These are phyloP conservation scores for Agrostemma githago DNA, from an alignment of 148 eudicot species.

Conservation along the genomic window DNA sequence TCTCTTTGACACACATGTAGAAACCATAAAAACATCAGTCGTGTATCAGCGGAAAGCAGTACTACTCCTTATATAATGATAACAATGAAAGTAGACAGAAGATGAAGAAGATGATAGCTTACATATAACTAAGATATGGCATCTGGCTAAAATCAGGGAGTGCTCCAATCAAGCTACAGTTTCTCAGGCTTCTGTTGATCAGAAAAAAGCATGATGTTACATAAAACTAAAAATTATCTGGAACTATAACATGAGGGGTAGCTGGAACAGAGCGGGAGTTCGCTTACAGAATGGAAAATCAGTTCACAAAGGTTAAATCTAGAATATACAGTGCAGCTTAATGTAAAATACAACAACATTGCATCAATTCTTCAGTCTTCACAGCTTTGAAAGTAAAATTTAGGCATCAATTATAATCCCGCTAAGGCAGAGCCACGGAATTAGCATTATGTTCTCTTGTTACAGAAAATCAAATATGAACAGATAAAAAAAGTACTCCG, in stretches of 20 bases:
- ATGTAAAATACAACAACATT: neutral
- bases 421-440: neutral
- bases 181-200: conserved; percentile 76
- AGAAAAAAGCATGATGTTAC: conserved; percentile 6
- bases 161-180: conserved; percentile 71
- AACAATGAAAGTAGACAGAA: neutral
- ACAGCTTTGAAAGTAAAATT: neutral
- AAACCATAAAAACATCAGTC: conserved; percentile 6
- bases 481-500: neutral
- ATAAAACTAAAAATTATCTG: neutral
- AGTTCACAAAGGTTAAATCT: neutral
- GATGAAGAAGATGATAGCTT: conserved; percentile 28
- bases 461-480: neutral
- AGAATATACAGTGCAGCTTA: neutral
- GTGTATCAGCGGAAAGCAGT: conserved; percentile 5
- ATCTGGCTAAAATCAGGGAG: conserved; percentile 71
- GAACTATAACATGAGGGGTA: neutral
- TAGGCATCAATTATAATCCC: neutral
- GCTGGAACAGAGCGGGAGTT: no score
- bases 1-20: conserved; percentile 45
- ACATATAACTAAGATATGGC: conserved; percentile 62
- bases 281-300: neutral
- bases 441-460: neutral
- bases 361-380: neutral
- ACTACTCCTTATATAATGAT: neutral